Conservation (phyloP, 1,139 yeast genomes). For the Saccharomyces hybrid region DNA sequence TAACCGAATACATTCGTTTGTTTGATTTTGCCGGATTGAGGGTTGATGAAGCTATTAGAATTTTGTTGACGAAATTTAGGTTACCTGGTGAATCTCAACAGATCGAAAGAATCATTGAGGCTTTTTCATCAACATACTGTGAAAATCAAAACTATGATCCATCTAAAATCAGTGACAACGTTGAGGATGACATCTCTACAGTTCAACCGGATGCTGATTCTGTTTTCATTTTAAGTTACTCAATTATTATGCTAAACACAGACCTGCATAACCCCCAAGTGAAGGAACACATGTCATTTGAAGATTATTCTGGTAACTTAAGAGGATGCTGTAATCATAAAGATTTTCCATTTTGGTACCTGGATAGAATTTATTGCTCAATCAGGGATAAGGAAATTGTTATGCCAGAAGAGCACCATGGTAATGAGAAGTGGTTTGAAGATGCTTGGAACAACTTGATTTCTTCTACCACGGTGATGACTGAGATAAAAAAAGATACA, state of each 20-base stretch:
- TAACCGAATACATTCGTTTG: constrained; percentile 56
- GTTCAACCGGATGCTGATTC: constrained; percentile 68
- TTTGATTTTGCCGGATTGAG: constrained; percentile 73
- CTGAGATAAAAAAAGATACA: constrained; percentile 25
- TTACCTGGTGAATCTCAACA: constrained; percentile 97
- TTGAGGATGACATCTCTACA: constrained; percentile 33
- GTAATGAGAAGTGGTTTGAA: constrained; percentile 80
- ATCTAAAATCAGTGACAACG: constrained; percentile 19
- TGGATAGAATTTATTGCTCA: constrained; percentile 70
- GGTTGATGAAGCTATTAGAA: constrained; percentile 87
- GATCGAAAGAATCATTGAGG: constrained; percentile 83
- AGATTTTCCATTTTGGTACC: constrained; percentile 81
- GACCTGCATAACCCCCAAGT: constrained; percentile 75
- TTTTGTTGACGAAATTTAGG: constrained; percentile 74
- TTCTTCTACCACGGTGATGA: constrained; percentile 39
- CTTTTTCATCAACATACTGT: constrained; percentile 76
- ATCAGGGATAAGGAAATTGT: constrained; percentile 84
- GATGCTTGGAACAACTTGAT: constrained; percentile 86
- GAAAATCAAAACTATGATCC: constrained; percentile 42
- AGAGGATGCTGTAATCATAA: constrained; percentile 66
- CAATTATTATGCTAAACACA: constrained; percentile 70
- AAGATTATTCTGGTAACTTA: constrained; percentile 70
- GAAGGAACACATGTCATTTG: constrained; percentile 80
- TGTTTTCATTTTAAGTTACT: constrained; percentile 63
- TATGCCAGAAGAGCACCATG: constrained; percentile 95